Evolutionary conservation across 805 yeast species (phyloP), one percentile per base, ranked within the genome.

Genomic region (Candida schatavii): DNA sequence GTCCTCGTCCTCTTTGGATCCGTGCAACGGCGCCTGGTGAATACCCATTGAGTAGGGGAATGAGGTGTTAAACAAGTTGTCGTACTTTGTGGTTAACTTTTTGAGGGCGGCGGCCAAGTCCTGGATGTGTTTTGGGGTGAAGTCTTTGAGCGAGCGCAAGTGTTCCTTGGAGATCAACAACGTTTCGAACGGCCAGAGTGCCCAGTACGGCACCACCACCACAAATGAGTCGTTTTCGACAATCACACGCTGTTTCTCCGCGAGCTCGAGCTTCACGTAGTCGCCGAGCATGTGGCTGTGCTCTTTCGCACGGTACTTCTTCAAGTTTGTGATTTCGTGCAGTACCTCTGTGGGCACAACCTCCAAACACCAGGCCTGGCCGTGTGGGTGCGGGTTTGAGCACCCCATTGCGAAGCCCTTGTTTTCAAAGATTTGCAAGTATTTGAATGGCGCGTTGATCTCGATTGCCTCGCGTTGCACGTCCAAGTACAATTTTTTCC

Each of bases 11-110:
- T 61, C 68, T 1, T 63, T 57, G 11, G 72, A 61, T 14, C 64
- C 62, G 37, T 68, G 65, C 28, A 81, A 67, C 35, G 85, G 86
- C 6, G 88, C 84, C 61, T 85, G 91, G 61, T 84, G 91, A 14
- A 85, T 61, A 13, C 91, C 91, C 90, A 85, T 84, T 0, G 88
- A 83, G 61, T 84, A 85, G 2, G 90, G 90, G 69, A 85, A 84
- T 23, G 79, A 74, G 4, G 86, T 78, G 56, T 74, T 65, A 59
- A 84, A 84, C 41, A 84, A 66, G 56, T 84, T 84, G 62, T 84
- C 90, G 62, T 84, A 84, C 47, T 77, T 74, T 33, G 64, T 69
- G 4, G 87, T 80, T 44, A 80, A 60, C 31, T 52, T 48, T 45
- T 71, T 68, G 44, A 80, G 45, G 22, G 75, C 64, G 10, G 59